Percentiles rank a stretch among this genome's conserved stretches.
Conservation (phyloP, 2,329 filamentous ascomycete genomes). For the Leptographium flavum region DNA sequence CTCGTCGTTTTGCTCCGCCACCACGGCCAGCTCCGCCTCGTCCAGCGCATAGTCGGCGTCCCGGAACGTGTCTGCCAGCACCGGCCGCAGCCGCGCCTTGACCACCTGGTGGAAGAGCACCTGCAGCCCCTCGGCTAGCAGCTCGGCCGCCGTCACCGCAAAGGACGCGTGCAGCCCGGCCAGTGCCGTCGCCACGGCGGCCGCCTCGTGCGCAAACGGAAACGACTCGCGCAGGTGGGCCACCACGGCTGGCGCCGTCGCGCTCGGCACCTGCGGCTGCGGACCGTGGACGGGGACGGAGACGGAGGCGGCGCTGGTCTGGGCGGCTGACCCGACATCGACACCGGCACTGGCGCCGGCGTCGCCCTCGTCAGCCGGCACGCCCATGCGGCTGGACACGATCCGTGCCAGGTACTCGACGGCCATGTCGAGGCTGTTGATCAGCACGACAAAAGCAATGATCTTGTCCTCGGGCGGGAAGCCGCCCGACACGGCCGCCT, state of each 20-base stretch:
- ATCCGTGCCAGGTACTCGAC: constrained; percentile 86
- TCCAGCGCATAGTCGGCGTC: constrained; percentile 73
- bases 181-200: constrained; percentile 54
- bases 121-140: constrained; percentile 70
- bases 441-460: constrained; percentile 76
- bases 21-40: constrained; percentile 44
- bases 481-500: constrained; percentile 60
- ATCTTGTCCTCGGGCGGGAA: constrained; percentile 80
- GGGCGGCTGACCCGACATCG: too few species aligned
- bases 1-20: constrained; percentile 36
- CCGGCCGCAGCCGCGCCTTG: constrained; percentile 68
- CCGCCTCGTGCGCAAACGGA: constrained; percentile 64
- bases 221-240: constrained; percentile 48
- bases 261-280: constrained; percentile 21
- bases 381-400: constrained; percentile 50
- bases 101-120: constrained; percentile 82
- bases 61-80: constrained; percentile 78
- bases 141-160: constrained; percentile 61
- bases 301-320: too few species aligned
- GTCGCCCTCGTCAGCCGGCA: constrained; percentile 21
- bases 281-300: neutral
- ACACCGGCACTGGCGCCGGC: constrained; percentile 12
- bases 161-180: constrained; percentile 59
- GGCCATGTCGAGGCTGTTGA: constrained; percentile 89
- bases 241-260: constrained; percentile 12